Evolutionary conservation across 2,329 filamentous ascomycete species (phyloP).

Genomic region (Botrytis fabae): DNA sequence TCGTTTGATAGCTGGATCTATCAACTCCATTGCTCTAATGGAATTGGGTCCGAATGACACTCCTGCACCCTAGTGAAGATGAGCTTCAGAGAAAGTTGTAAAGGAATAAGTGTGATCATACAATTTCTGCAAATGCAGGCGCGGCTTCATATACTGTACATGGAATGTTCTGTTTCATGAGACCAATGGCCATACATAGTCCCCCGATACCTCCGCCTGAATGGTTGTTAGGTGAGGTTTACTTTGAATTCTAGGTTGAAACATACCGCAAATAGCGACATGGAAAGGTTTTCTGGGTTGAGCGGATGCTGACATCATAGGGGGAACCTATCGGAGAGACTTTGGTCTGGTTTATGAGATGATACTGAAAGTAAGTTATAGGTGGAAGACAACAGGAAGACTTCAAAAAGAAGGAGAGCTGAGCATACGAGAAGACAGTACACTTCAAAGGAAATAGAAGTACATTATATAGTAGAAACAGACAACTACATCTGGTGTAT

Average conservation of each 20-base stretch:
- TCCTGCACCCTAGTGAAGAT: conserved; percentile 32
- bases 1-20: conserved; percentile 35
- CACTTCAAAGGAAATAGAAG: background rate
- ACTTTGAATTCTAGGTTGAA: background rate
- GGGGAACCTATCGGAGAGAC: background rate
- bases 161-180: conserved; percentile 37
- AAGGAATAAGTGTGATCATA: background rate
- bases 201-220: conserved; percentile 40
- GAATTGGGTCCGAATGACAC: conserved; percentile 40
- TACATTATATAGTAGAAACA: conserved; percentile 3
- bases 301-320: conserved; percentile 27
- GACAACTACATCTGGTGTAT: background rate
- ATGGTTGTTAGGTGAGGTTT: conserved; percentile 1
- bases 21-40: conserved; percentile 36
- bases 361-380: background rate
- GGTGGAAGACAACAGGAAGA: background rate
- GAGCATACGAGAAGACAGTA: background rate
- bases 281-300: conserved; percentile 36
- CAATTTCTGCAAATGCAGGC: conserved; percentile 39
- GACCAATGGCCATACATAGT: conserved; percentile 37
- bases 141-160: conserved; percentile 39
- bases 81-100: background rate
- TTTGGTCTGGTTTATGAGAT: background rate
- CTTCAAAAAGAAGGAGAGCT: background rate
- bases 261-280: conserved; percentile 37